Evolutionary conservation across 768 basidiomycete genomes (phyloP).

Genomic region (Russula olivacea): DNA sequence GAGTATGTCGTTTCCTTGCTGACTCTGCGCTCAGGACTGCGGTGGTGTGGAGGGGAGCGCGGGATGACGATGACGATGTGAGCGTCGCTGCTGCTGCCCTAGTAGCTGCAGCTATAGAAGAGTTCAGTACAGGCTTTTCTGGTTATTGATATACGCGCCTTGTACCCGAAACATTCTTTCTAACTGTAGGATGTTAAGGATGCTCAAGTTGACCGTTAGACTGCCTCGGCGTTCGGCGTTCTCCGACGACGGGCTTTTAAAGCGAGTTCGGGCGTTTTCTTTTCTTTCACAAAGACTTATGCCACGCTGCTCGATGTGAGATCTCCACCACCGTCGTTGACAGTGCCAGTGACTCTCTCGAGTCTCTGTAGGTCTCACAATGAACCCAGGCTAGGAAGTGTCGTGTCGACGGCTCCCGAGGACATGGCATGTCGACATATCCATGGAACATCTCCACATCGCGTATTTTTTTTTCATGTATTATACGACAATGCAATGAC

Average conservation of each 20-base stretch:
- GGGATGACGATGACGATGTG: slow-evolving; percentile 30
- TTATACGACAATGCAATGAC: neutral
- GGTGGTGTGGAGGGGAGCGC: slow-evolving; percentile 45
- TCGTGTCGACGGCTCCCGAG: slow-evolving; percentile 47
- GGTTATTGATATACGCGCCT: neutral
- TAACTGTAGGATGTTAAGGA: no score
- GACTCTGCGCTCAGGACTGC: slow-evolving; percentile 33
- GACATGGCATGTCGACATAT: slow-evolving; percentile 59
- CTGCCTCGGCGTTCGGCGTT: no score
- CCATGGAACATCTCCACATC: slow-evolving; percentile 43
- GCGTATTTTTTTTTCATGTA: neutral
- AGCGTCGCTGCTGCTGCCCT: slow-evolving; percentile 39
- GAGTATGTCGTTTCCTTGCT: slow-evolving; percentile 34
- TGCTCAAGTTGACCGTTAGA: no score
- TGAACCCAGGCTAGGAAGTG: slow-evolving; percentile 57
- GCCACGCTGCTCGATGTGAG: slow-evolving; percentile 61
- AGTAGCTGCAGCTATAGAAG: slow-evolving; percentile 29
- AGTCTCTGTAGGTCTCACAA: slow-evolving; percentile 54
- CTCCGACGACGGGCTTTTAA: slow-evolving; percentile 21
- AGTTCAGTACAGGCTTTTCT: neutral
- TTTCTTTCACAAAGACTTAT: slow-evolving; percentile 41
- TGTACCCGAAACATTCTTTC: no score
- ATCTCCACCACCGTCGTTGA: slow-evolving; percentile 45
- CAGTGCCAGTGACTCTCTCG: slow-evolving; percentile 57
- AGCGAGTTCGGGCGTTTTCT: neutral